These are phyloP conservation scores for Cryptococcus sp. DNA, from an alignment of 1,284 basidiomycete genomes.

Conservation along the genomic window DNA sequence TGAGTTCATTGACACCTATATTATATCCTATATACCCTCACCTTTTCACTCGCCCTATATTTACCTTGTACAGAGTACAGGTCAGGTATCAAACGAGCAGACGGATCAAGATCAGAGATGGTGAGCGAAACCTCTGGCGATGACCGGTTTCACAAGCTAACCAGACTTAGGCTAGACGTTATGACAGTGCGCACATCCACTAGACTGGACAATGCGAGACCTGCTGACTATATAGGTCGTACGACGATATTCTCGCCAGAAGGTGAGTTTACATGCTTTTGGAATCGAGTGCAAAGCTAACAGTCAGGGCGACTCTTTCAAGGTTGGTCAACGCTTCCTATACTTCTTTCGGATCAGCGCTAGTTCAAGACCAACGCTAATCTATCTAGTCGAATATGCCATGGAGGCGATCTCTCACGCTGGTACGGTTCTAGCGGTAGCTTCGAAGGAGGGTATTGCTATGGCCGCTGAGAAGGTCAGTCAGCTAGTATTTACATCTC, in stretches of 20 bases:
- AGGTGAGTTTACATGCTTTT: slow-evolving; percentile 54
- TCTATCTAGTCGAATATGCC: slow-evolving; percentile 82
- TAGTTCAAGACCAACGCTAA: neutral
- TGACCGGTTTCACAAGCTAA: no score
- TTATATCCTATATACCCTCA: neutral
- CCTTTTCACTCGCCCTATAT: neutral
- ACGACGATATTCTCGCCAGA: slow-evolving; percentile 96
- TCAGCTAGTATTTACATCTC: neutral
- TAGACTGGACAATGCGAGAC: neutral
- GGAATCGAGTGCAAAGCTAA: slow-evolving; percentile 16
- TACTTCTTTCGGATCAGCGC: neutral
- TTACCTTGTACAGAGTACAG: neutral
- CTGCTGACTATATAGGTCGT: slow-evolving; percentile 43
- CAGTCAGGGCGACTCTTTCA: slow-evolving; percentile 76
- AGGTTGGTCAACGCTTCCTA: slow-evolving; percentile 52
- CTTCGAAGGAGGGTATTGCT: slow-evolving; percentile 94
- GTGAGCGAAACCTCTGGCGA: neutral
- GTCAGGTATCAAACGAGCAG: neutral
- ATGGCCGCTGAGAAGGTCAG: slow-evolving; percentile 87
- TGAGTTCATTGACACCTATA: neutral
- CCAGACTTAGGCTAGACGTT: slow-evolving; percentile 67
- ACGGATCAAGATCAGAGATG: neutral
- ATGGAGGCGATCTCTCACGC: slow-evolving; percentile 99
- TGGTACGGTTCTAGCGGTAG: slow-evolving; percentile 87
- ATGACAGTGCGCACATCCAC: slow-evolving; percentile 66